Percentiles rank a stretch among this genome's conserved stretches.
phyloP scores from a whole-genome alignment of 352 stramenopile genomes.

The Phytophthora idaei region DNA sequence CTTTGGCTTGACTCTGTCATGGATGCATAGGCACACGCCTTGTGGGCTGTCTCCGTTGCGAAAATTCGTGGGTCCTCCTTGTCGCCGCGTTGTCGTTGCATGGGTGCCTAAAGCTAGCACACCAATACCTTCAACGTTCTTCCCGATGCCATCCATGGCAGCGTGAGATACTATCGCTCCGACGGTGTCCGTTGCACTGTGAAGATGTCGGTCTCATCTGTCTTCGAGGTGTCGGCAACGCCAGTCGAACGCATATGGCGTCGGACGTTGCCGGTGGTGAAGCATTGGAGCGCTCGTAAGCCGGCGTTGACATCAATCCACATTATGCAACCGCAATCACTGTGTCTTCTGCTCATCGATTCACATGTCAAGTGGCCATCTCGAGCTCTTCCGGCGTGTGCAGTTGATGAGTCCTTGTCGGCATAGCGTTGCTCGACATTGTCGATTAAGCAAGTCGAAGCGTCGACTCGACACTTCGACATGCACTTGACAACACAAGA shows the following conservation, averaged over 20 bases:
- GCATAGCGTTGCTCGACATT: background rate
- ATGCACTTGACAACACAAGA: background rate
- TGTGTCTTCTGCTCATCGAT: constrained; percentile 7
- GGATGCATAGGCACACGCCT: constrained; percentile 25
- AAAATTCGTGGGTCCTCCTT: constrained; percentile 7
- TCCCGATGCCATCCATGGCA: background rate
- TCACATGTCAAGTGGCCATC: background rate
- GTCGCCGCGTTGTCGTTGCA: constrained; percentile 21
- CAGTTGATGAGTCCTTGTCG: constrained; percentile 6
- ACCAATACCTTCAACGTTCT: constrained; percentile 4
- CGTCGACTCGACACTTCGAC: background rate
- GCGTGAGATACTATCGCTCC: background rate
- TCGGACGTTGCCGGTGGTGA: background rate
- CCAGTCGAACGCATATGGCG: constrained; percentile 3
- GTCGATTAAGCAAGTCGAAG: background rate
- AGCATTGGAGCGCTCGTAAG: background rate
- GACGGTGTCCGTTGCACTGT: background rate
- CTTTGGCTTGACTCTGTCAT: constrained; percentile 19
- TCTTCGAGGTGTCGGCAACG: background rate
- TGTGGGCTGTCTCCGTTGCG: constrained; percentile 9
- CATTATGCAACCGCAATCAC: background rate
- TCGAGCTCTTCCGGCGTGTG: constrained; percentile 6
- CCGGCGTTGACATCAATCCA: background rate
- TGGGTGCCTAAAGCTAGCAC: background rate
- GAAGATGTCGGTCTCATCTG: background rate